phyloP scores from a whole-genome alignment of 192 early-diverging fungal species.

The Geosiphon pyriformis region DNA sequence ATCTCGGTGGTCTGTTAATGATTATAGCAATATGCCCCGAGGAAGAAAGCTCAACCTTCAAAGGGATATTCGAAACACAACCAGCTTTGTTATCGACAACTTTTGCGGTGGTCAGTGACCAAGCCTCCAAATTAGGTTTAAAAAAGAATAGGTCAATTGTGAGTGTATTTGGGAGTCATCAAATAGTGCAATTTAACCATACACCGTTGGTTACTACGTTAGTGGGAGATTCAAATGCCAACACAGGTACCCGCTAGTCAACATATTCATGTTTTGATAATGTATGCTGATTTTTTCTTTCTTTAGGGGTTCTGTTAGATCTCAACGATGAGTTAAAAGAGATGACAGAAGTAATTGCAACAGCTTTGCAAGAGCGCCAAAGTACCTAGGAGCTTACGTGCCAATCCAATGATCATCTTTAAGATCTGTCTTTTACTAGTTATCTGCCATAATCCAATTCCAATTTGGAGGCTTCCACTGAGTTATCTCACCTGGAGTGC shows the following conservation, averaged over 20 bases:
- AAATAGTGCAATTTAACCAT: constrained; percentile 59
- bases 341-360: constrained; percentile 41
- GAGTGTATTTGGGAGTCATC: constrained; percentile 49
- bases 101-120: constrained; percentile 55
- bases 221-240: constrained; percentile 47
- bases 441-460: constrained; percentile 65
- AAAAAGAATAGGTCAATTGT: constrained; percentile 56
- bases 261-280: background rate
- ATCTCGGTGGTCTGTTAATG: background rate
- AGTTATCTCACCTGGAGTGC: constrained; percentile 52
- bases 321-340: constrained; percentile 44
- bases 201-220: constrained; percentile 55
- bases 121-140: constrained; percentile 61
- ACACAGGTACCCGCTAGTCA: constrained; percentile 45
- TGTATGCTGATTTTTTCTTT: background rate
- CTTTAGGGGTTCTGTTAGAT: constrained; percentile 41
- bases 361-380: constrained; percentile 42
- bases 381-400: constrained; percentile 11
- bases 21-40: background rate
- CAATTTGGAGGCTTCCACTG: constrained; percentile 55
- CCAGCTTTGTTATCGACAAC: constrained; percentile 47
- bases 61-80: constrained; percentile 8
- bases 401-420: background rate
- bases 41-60: background rate
- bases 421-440: constrained; percentile 42